phyloP scores from a whole-genome alignment of 257 asterid species.

The Rauvolfia tetraphylla region DNA sequence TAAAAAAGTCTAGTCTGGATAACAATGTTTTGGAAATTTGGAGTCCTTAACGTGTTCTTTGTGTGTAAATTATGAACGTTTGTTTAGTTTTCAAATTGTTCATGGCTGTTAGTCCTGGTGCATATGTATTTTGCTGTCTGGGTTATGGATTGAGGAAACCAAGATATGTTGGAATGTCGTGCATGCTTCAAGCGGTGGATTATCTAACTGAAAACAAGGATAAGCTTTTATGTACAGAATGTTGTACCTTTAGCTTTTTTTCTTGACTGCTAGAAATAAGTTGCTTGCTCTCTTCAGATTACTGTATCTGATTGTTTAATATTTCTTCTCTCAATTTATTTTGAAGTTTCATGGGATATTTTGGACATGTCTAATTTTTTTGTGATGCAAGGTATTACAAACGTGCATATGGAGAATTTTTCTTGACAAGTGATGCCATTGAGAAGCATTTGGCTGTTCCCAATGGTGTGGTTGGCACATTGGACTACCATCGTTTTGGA shows the following conservation, averaged over 20 bases:
- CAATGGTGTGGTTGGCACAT: slow-evolving; percentile 20
- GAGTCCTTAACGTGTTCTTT: neutral
- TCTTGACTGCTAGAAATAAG: neutral
- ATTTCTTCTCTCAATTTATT: neutral
- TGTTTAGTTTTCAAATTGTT: neutral
- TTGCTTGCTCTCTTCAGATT: neutral
- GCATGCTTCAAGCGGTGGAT: neutral
- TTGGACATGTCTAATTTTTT: slow-evolving; percentile 6
- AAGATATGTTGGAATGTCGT: neutral
- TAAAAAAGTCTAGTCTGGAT: neutral
- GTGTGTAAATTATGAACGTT: neutral
- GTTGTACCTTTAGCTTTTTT: neutral
- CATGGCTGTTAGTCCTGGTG: neutral
- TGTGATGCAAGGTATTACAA: slow-evolving; percentile 63
- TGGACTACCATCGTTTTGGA: slow-evolving; percentile 84
- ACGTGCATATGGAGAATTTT: slow-evolving; percentile 68
- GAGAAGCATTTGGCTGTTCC: slow-evolving; percentile 42
- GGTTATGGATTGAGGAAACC: neutral
- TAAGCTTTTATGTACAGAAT: too few relatives aligned
- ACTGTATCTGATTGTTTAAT: neutral
- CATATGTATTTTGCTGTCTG: neutral
- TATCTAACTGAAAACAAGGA: neutral
- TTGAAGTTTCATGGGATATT: neutral
- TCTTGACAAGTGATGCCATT: slow-evolving; percentile 44
- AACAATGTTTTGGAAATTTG: neutral